These are phyloP conservation scores for Cladosporium phlei DNA, from an alignment of 2,329 filamentous ascomycete genomes.

Conservation along the genomic window DNA sequence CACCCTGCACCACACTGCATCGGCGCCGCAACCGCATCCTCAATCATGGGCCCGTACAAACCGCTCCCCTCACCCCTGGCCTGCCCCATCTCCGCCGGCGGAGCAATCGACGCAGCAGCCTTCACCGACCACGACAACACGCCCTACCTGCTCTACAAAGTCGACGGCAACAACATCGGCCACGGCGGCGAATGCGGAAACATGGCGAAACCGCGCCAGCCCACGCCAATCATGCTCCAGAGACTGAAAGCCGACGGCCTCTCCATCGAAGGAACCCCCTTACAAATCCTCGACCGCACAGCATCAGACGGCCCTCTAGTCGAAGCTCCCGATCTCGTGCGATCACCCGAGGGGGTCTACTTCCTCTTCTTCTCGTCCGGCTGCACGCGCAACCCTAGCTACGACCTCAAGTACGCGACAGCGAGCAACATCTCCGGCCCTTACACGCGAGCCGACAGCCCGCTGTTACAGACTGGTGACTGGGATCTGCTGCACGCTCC, in stretches of 20 bases:
- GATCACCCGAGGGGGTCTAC: slow-evolving; percentile 27
- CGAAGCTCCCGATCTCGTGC: slow-evolving; percentile 31
- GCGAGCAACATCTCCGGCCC: slow-evolving; percentile 27
- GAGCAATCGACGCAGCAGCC: slow-evolving; percentile 32
- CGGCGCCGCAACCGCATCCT: slow-evolving; percentile 30
- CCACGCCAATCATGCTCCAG: slow-evolving; percentile 34
- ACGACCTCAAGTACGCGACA: slow-evolving; percentile 33
- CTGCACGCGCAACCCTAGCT: slow-evolving; percentile 28
- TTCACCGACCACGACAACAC: slow-evolving; percentile 26
- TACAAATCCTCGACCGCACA: slow-evolving; percentile 28
- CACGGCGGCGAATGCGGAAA: slow-evolving; percentile 32
- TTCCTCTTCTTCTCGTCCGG: slow-evolving; percentile 36
- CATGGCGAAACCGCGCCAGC: slow-evolving; percentile 19
- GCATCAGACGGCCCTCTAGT: slow-evolving; percentile 31
- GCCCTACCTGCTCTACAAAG: slow-evolving; percentile 32
- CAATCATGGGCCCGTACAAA: slow-evolving; percentile 28
- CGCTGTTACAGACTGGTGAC: slow-evolving; percentile 28
- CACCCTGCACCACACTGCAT: slow-evolving; percentile 31
- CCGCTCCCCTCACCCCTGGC: slow-evolving; percentile 23
- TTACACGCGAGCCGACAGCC: slow-evolving; percentile 23
- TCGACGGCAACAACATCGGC: slow-evolving; percentile 34
- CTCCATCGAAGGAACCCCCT: slow-evolving; percentile 21
- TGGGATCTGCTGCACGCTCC: slow-evolving; percentile 31
- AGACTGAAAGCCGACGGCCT: slow-evolving; percentile 27
- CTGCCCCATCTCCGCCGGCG: slow-evolving; percentile 28